Base-by-base conservation (phyloP, 352 stramenopile species). In the Pythium monospermum region DNA sequence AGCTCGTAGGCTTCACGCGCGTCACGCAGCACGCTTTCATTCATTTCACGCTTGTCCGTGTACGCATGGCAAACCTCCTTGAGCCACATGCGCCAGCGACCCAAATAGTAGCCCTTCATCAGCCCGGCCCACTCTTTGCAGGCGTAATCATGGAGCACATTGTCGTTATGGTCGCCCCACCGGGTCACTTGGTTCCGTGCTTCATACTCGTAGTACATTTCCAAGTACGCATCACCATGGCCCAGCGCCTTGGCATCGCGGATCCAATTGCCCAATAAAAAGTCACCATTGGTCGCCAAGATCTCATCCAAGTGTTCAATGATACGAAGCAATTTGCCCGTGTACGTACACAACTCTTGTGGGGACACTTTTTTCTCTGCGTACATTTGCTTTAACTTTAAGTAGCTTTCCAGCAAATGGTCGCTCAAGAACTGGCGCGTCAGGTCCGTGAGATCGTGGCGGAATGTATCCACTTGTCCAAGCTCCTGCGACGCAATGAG, bases 101-200 rank as follows among this genome's bases (percentile, higher is more conserved):
- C 63, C 41, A 85, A 36, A 62, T 91, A 87, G 64, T 88, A 91
- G 39, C 66, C 53, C 15, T 71, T 69, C 19, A 87, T 66, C 31
- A 91, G 73, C 3, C 80, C 77, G 28, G 73, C 58, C 80, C 80
- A 91, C 49, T 88, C 76, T 59, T 91, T 91, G 33, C 71, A 71
- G 3, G 80, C 80, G 46, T 91, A 91, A 53, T 91, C 80, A 42
- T 85, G 73, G 28, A 91, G 67, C 16, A 73, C 56, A 38, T 91
- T 76, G 36, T 66, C 64, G 62, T 91, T 91, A 60, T 85, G 63
- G 60, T 91, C 80, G 8, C 80, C 80, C 80, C 80, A 91, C 2
- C 80, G 75, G 4, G 80, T 91, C 43, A 91, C 71, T 59, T 88
- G 77, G 53, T 91, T 91, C 21, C 80, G 76, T n/a, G 80, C 80